Base-by-base conservation (phyloP, 2,329 filamentous ascomycete species). In the Monosporascus sp. region DNA sequence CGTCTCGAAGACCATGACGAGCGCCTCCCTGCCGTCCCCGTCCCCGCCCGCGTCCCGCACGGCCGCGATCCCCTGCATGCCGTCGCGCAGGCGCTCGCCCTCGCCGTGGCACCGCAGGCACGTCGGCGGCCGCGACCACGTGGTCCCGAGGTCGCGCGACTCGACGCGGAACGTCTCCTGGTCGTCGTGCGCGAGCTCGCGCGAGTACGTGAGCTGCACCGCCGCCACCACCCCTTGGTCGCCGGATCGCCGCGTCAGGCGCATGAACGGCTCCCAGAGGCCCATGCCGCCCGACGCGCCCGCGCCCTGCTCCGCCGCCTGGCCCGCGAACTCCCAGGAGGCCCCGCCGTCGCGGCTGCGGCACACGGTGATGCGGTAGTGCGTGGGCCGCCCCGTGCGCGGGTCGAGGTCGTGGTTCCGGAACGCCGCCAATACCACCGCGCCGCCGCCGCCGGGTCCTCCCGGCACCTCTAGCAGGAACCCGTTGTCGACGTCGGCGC, bases 251-350 rank as follows among this genome's bases (percentile, higher is more conserved):
- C 69, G 31, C 43, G 8, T 68, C 15, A 72, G 54, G 1, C 75
- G 68, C 70, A 79, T 74, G 53, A 78, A 79, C 0, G 76, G 76
- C 59, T 79, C 76, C 76, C 76, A 78, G 18, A 78, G 63, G 0
- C 76, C 76, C 51, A 68, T 72, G 51, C 76, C 74, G 1, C 61
- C 58, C 17, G 69, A 74, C 50, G 70, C 67, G 3, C 68, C 68
- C 1, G 73, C 67, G 43, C 65, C 73, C 7, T 62, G 75, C 64
- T 77, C 70, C 0, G 64, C 65, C 4, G 75, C 76, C 58, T 78
- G 75, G 22, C 73, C 70, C 2, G 72, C 65, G 58, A 68, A 78
- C 3, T 55, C 54, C 75, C 75, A 79, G 3, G 59, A 67, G 1
- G 63, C 65, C 1, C 75, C 76, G 47, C 69, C 71, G 55, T 79